Evolutionary conservation across 2,329 filamentous ascomycete genomes (phyloP).

Genomic region (Verticillium klebahnii): DNA sequence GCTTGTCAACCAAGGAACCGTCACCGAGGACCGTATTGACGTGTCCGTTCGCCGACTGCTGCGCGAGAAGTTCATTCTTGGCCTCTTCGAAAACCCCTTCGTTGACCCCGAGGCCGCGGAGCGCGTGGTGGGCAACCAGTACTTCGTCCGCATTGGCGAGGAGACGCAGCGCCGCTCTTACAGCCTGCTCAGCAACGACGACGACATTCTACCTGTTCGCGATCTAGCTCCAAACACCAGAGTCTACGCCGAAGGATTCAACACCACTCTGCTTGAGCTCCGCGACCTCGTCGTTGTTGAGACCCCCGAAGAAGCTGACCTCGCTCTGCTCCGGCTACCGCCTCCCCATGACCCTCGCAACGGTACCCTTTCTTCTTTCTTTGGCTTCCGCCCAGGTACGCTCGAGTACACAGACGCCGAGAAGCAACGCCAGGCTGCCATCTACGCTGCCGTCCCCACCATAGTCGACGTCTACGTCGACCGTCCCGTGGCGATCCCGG

Average conservation of each 20-base stretch:
- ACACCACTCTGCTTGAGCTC: slow-evolving; percentile 6
- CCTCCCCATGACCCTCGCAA: slow-evolving; percentile 34
- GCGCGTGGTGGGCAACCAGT: slow-evolving; percentile 35
- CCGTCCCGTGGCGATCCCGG: slow-evolving; percentile 34
- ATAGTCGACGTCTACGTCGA: slow-evolving; percentile 39
- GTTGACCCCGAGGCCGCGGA: slow-evolving; percentile 38
- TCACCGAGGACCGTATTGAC: slow-evolving; percentile 39
- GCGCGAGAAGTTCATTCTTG: slow-evolving; percentile 45
- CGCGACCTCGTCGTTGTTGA: slow-evolving; percentile 27
- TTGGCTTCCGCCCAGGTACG: slow-evolving; percentile 30
- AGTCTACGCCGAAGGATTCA: no score
- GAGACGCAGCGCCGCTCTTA: no score
- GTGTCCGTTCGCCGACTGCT: slow-evolving; percentile 39
- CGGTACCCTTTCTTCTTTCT: slow-evolving; percentile 29
- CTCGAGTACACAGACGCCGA: slow-evolving; percentile 31
- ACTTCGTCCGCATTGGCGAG: slow-evolving; percentile 24
- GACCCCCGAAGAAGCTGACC: slow-evolving; percentile 32
- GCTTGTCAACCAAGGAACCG: slow-evolving; percentile 33
- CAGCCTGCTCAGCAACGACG: no score
- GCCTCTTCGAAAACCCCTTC: slow-evolving; percentile 47
- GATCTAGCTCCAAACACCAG: no score
- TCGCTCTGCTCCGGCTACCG: slow-evolving; percentile 32
- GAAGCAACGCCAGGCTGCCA: slow-evolving; percentile 20
- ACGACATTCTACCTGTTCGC: no score
- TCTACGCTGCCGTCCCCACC: slow-evolving; percentile 31